Conservation (phyloP, 75 land plant species). For the Selaginella moellendorffii region DNA sequence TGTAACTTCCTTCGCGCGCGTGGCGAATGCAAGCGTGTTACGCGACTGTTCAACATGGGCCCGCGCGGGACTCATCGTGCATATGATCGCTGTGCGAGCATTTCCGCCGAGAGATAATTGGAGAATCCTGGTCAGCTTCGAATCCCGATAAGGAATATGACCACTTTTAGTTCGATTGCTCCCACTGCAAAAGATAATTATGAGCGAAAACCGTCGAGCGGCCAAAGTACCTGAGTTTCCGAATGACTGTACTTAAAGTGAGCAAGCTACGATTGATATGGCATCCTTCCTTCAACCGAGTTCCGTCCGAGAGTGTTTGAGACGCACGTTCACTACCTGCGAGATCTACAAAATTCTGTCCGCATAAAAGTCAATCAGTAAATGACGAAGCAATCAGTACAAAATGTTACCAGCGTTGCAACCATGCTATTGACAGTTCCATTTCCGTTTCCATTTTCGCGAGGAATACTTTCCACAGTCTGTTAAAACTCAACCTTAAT, state of each 20-base stretch:
- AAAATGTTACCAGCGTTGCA: conserved; percentile 86
- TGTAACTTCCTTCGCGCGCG: conserved; percentile 87
- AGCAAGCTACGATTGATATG: conserved; percentile 95
- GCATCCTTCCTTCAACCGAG: conserved; percentile 90
- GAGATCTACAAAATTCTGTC: conserved; percentile 90
- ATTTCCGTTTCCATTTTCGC: conserved; percentile 32
- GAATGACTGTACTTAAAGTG: conserved; percentile 81
- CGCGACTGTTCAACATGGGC: conserved; percentile 89
- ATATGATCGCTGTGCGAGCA: conserved; percentile 94
- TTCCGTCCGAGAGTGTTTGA: conserved; percentile 66
- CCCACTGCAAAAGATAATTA: conserved; percentile 26
- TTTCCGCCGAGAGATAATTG: conserved; percentile 92
- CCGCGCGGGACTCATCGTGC: conserved; percentile 94
- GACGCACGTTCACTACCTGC: conserved; percentile 99
- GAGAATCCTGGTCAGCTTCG: conserved; percentile 86
- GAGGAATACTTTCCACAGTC: conserved; percentile 82
- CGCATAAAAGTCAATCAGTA: too few species aligned
- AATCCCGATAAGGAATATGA: conserved; percentile 89
- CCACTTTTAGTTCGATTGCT: conserved; percentile 63
- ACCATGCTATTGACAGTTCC: conserved; percentile 41
- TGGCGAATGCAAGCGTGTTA: conserved; percentile 88
- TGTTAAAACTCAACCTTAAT: conserved; percentile 20
- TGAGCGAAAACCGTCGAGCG: conserved; percentile 5
- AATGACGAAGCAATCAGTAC: too few species aligned
- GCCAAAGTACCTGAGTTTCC: conserved; percentile 67